Evolutionary conservation across 164 flowering plant species (phyloP), one percentile per base, ranked within the genome.

Genomic region (Saururus chinensis): DNA sequence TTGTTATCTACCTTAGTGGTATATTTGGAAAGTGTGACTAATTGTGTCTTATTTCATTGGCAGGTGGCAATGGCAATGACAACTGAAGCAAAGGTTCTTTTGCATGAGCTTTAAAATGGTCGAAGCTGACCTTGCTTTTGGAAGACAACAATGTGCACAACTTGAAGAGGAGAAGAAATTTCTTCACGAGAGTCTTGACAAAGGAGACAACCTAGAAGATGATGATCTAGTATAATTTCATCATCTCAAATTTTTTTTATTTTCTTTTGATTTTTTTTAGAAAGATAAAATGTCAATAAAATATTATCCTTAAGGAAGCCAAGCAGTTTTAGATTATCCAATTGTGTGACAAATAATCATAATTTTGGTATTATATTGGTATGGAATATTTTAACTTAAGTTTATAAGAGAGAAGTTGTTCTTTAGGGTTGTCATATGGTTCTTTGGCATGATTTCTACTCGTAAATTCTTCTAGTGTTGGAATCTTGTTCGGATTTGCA

Each of bases 31-130:
- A 71, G 68, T 65, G 70, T 81, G 69, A 71, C 67, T 63, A 66
- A 65, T 63, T 51, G 65, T 62, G 54, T 52, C 60, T 19, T 30
- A 51, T 56, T 66, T 64, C 53, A 22, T 45, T 69, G n/a, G 41
- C 81, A 95, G 99, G 97, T 95, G 73, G 97, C 97, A 57, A 84
- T 84, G 89, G 96, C 97, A 51, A 95, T 88, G 61, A 93, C 99
- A 69, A 96, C 99, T 11, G 91, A 91, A 76, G 93, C 99, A 56
- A 95, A 95, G 70, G 80, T 95, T 41, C 92, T 91, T 21, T 80
- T 91, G 24, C 84, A 95, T 37, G 97, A 95, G 76, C 75, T n/a
- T 95, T 68, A 95, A 95, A 76, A 84, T 93, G 8, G 79, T 86
- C 12, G 91, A 95, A 77, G 97, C 97, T 23, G 99, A 95, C 63